These are phyloP conservation scores for Sporormia fimetaria DNA, from an alignment of 495 filamentous ascomycete species.

Conservation along the genomic window DNA sequence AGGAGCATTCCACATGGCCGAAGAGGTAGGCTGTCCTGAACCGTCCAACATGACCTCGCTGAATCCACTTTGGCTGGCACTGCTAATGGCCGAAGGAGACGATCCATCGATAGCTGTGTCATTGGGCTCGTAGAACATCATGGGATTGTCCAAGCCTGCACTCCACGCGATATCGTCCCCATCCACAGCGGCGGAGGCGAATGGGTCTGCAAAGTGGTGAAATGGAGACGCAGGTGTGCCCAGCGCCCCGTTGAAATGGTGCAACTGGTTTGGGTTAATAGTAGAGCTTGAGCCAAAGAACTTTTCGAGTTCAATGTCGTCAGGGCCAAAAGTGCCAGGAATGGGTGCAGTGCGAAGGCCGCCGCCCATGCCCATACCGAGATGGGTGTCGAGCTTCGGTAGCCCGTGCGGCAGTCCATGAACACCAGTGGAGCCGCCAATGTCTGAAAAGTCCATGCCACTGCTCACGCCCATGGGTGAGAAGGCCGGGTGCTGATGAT, in stretches of 20 bases:
- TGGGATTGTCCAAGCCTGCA: constrained; percentile 63
- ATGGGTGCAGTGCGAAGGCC: constrained; percentile 70
- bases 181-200: constrained; percentile 43
- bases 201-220: constrained; percentile 48
- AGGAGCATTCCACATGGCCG: constrained; percentile 54
- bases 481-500: constrained; percentile 28
- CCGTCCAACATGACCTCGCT: constrained; percentile 89
- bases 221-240: constrained; percentile 65
- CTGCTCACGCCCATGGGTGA: constrained; percentile 52
- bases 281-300: constrained; percentile 60
- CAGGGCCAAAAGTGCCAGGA: constrained; percentile 48
- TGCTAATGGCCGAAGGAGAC: constrained; percentile 89
- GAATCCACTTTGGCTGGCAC: constrained; percentile 78
- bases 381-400: constrained; percentile 73
- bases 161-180: constrained; percentile 85
- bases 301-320: constrained; percentile 64
- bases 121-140: constrained; percentile 55
- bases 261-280: constrained; percentile 87
- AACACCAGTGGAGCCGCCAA: constrained; percentile 54
- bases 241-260: constrained; percentile 72
- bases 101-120: constrained; percentile 83
- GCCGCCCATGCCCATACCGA: constrained; percentile 50
- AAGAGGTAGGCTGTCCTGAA: constrained; percentile 41
- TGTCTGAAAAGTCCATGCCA: constrained; percentile 55
- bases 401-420: constrained; percentile 55